Base-by-base conservation (phyloP, 2,329 filamentous ascomycete genomes). In the Cadophora sp. region DNA sequence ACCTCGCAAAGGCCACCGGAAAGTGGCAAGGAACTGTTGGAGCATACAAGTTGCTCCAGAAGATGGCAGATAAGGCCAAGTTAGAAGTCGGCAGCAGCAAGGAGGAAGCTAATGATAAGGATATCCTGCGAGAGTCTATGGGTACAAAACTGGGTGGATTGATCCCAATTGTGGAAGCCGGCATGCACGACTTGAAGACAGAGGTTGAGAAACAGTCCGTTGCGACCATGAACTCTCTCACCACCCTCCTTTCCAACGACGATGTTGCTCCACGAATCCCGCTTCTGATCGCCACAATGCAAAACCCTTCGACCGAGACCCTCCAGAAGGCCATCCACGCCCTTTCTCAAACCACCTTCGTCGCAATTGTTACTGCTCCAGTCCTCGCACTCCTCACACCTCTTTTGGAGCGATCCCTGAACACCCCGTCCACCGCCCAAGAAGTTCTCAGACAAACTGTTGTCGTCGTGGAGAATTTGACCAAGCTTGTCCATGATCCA, bases 1-100 rank as follows among this genome's bases (percentile, higher is more conserved):
- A 98, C 78, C 84, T 99, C 36, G 84, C 84, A 77, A 96, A 93
- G 81, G 89, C 88, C 76, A 91, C 93, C 18, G 94, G 93, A 72
- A 99, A 99, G 82, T 99, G 96, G 96, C 96, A 99, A 81, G 96
- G 96, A 68, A 93, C 92, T 18, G 92, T 97, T 62, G 94, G 91
- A 68, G 96, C 93, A 55, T 91, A 91, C 77, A 89, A 91, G 79
- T 80, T 98, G 70, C 82, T 99, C 66, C 94, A 96, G 78, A 93
- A 90, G 80, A 97, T 98, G 91, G 96, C 96, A 58, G 92, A 97
- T 78, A 97, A 96, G 84, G 92, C 95, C 48, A 91, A 96, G 84
- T 89, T 96, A 79, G 89, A 91, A 64, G 87, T 92, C 70, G 94
- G 92, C 67, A 81, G 79, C 72, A 92, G 88, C 76, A 91, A 91